Percentiles rank a stretch among this genome's conserved stretches.
These are phyloP conservation scores for Lomentospora prolificans DNA, from an alignment of 2,329 filamentous ascomycete genomes.

Conservation along the genomic window DNA sequence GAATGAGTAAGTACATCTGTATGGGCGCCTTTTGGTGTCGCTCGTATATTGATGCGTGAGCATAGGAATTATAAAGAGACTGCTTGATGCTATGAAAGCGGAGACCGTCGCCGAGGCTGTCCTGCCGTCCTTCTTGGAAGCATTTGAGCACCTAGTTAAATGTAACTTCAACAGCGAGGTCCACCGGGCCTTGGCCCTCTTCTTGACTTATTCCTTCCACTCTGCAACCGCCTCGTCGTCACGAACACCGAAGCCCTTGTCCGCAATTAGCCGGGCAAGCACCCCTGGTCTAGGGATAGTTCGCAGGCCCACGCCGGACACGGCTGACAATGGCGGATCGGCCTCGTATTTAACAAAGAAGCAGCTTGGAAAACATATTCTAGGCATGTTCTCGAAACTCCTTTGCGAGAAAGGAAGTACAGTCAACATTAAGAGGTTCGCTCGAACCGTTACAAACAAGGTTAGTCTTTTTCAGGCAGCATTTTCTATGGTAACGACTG, in stretches of 20 bases:
- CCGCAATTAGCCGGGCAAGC: slow-evolving; percentile 27
- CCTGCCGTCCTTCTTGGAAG: slow-evolving; percentile 64
- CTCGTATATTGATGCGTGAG: neutral
- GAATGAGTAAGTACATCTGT: slow-evolving; percentile 63
- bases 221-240: slow-evolving; percentile 35
- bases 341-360: slow-evolving; percentile 45
- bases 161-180: slow-evolving; percentile 77
- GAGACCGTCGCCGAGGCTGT: slow-evolving; percentile 66
- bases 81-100: slow-evolving; percentile 82
- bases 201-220: slow-evolving; percentile 87
- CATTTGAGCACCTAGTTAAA: slow-evolving; percentile 70
- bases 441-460: slow-evolving; percentile 90
- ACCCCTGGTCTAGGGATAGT: slow-evolving; percentile 24
- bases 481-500: slow-evolving; percentile 11
- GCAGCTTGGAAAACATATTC: slow-evolving; percentile 63
- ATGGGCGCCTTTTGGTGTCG: slow-evolving; percentile 4
- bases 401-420: slow-evolving; percentile 64
- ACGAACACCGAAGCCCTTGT: slow-evolving; percentile 39
- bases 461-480: slow-evolving; percentile 28
- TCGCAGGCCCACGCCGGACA: slow-evolving; percentile 3
- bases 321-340: slow-evolving; percentile 21
- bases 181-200: slow-evolving; percentile 77
- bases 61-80: slow-evolving; percentile 75
- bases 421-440: slow-evolving; percentile 72
- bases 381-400: slow-evolving; percentile 68